Percentiles rank a stretch among this genome's conserved stretches.
Evolutionary conservation across 441 rosid species (phyloP).

Genomic region (Populus trichocarpa): DNA sequence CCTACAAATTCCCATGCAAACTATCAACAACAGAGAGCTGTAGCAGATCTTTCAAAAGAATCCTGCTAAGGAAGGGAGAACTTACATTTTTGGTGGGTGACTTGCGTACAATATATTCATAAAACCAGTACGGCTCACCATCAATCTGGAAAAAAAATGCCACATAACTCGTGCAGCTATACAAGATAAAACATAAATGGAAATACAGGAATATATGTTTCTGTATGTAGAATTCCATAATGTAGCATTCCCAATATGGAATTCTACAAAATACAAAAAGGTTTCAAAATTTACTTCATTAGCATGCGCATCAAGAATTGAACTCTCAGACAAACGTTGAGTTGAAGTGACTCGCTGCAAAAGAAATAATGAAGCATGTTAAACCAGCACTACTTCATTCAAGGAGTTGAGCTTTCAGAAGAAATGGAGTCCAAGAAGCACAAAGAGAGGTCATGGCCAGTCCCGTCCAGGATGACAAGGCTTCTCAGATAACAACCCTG

Average conservation of each 20-base stretch:
- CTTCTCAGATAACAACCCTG: neutral
- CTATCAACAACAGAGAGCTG: neutral
- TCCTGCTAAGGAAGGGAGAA: conserved; percentile 10
- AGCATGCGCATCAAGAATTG: conserved; percentile 76
- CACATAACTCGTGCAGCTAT: neutral
- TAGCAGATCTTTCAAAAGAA: conserved; percentile 6
- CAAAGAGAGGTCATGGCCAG: neutral
- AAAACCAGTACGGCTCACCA: conserved; percentile 87
- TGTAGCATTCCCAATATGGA: neutral
- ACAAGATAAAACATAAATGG: neutral
- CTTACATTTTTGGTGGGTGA: conserved; percentile 73
- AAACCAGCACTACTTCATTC: conserved; percentile 15
- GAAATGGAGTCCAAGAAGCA: conserved; percentile 4
- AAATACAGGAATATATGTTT: neutral
- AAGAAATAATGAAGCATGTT: conserved; percentile 14
- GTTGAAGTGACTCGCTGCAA: conserved; percentile 89
- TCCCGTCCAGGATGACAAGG: neutral
- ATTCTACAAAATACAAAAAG: conserved; percentile 15
- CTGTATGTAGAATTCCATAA: neutral
- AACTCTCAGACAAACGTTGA: conserved; percentile 85
- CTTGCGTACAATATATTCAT: conserved; percentile 86
- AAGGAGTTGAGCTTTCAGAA: conserved; percentile 2
- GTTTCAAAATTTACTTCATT: conserved; percentile 45
- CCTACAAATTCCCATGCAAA: conserved; percentile 44
- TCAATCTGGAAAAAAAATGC: conserved; percentile 46